Evolutionary conservation across 495 filamentous ascomycete genomes (phyloP).

Genomic region (Amniculicola lignicola): DNA sequence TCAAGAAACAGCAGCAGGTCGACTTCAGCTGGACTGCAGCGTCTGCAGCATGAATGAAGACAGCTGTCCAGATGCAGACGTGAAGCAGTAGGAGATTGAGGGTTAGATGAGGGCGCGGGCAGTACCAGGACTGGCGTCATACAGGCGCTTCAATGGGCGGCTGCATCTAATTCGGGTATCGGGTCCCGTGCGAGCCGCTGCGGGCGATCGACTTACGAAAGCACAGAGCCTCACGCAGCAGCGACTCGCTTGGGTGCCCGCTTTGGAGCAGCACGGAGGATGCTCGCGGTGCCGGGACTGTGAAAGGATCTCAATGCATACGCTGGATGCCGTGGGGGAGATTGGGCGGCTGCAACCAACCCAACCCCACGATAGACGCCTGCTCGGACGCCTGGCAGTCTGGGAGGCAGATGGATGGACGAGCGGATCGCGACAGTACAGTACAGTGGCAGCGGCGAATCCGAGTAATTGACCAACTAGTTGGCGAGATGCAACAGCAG

Average conservation of each 20-base stretch:
- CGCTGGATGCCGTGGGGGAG: constrained; percentile 2
- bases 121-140: constrained; percentile 3
- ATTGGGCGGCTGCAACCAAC: background rate
- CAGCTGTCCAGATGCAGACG: background rate
- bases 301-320: constrained; percentile 2
- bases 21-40: too few relatives aligned
- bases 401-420: background rate
- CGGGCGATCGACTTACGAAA: constrained; percentile 8
- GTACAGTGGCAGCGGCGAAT: constrained; percentile 5
- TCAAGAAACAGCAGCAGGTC: too few relatives aligned
- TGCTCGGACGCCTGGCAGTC: background rate
- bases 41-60: too few relatives aligned
- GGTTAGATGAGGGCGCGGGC: too few relatives aligned
- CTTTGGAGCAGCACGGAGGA: background rate
- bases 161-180: constrained; percentile 13
- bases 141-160: constrained; percentile 26
- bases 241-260: constrained; percentile 18
- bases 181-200: constrained; percentile 19
- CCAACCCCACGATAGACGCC: background rate
- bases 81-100: background rate
- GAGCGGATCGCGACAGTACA: background rate
- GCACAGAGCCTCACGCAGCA: constrained; percentile 31
- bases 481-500: background rate
- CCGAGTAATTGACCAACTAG: too few relatives aligned
- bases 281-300: background rate